Percentiles rank a stretch among this genome's conserved stretches.
Conservation (phyloP, 805 yeast genomes). For the Kuraishia ogatae region DNA sequence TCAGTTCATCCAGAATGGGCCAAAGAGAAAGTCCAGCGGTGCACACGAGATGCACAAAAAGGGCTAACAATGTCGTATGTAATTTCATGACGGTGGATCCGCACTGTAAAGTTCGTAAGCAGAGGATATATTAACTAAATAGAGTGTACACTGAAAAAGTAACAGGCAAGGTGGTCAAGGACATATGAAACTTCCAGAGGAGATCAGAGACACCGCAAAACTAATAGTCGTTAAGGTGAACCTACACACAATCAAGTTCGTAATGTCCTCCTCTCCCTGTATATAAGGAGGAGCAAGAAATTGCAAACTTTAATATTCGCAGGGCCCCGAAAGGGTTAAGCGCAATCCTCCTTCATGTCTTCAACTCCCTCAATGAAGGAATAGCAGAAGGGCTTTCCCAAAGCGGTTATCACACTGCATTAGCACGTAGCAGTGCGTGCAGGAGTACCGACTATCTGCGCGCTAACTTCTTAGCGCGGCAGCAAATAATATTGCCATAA, state of each 20-base stretch:
- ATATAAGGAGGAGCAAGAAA: no score
- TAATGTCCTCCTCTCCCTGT: no score
- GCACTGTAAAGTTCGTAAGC: no score
- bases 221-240: no score
- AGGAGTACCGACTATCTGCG: not conserved
- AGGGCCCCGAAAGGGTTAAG: no score
- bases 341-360: not conserved
- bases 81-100: not conserved
- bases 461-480: not conserved
- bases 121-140: no score
- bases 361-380: not conserved
- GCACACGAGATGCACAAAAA: not conserved
- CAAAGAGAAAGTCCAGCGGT: not conserved
- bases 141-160: no score
- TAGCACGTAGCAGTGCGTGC: not conserved
- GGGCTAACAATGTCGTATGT: not conserved
- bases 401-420: not conserved
- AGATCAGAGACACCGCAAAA: no score
- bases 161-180: no score
- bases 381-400: not conserved
- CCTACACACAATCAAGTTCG: no score
- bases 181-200: no score
- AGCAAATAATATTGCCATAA: not conserved
- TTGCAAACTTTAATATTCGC: no score
- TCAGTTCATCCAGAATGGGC: not conserved